Conservation (phyloP, 1,139 yeast species). For the Magnusiomyces suaveolens region DNA sequence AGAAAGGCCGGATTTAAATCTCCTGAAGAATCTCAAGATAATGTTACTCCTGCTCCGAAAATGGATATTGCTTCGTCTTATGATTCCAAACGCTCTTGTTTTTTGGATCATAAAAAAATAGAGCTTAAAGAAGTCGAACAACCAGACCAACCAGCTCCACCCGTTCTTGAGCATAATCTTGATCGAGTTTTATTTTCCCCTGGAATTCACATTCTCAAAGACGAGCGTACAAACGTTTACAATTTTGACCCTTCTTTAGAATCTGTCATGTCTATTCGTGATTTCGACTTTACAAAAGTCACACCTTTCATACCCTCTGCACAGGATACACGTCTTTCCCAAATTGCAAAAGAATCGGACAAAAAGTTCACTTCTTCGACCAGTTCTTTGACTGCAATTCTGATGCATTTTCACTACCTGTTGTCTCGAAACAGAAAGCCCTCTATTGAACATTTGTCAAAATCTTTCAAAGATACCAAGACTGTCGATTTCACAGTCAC, state of each 20-base stretch:
- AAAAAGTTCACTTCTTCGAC: conserved; percentile 67
- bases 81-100: not conserved
- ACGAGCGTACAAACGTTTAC: conserved; percentile 62
- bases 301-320: conserved; percentile 58
- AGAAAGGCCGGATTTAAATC: not conserved
- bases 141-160: conserved; percentile 29
- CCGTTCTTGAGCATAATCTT: conserved; percentile 51
- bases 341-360: conserved; percentile 38
- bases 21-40: not conserved
- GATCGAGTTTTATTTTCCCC: conserved; percentile 69
- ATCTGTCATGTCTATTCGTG: conserved; percentile 53
- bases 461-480: conserved; percentile 31
- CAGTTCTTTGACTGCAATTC: conserved; percentile 70
- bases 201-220: conserved; percentile 71
- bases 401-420: conserved; percentile 63
- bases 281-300: conserved; percentile 55
- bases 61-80: not conserved
- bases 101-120: conserved; percentile 3
- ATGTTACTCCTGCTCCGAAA: not conserved
- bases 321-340: conserved; percentile 45
- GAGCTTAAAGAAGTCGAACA: conserved; percentile 5
- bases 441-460: conserved; percentile 38
- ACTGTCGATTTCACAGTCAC: conserved; percentile 29
- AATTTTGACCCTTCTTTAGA: conserved; percentile 59
- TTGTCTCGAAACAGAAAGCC: conserved; percentile 54